Evolutionary conservation across 768 basidiomycete species (phyloP).

Genomic region (Macrocybe gigantea): DNA sequence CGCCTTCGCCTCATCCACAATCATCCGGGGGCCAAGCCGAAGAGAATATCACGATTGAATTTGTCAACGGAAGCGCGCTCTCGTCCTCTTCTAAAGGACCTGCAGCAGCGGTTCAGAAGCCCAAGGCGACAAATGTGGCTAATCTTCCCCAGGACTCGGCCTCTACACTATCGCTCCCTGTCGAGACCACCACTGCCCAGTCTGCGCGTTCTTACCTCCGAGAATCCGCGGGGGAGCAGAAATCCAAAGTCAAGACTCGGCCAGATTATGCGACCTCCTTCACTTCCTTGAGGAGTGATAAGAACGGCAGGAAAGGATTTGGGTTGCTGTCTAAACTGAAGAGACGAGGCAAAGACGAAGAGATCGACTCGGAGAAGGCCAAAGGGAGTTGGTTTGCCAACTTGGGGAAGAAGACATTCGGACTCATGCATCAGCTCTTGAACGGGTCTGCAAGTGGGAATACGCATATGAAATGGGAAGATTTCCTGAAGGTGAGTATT

Average conservation of each 20-base stretch:
- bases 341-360: conserved; percentile 27
- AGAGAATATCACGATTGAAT: too few relatives aligned
- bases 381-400: conserved; percentile 52
- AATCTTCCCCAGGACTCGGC: conserved; percentile 11
- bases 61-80: conserved; percentile 1
- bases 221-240: conserved; percentile 39
- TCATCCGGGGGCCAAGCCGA: conserved; percentile 2
- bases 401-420: conserved; percentile 52
- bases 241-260: conserved; percentile 69
- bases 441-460: conserved; percentile 48
- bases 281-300: conserved; percentile 27
- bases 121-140: conserved; percentile 16
- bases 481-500: conserved; percentile 58
- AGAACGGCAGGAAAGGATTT: conserved; percentile 17
- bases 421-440: conserved; percentile 61
- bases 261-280: conserved; percentile 51
- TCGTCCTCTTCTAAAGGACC: conserved; percentile 16
- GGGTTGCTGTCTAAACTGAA: conserved; percentile 49
- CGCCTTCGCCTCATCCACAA: conserved; percentile 14
- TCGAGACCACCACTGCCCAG: conserved; percentile 50
- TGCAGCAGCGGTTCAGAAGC: conserved; percentile 9
- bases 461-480: conserved; percentile 71
- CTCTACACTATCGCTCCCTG: conserved; percentile 30
- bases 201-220: conserved; percentile 70
- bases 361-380: conserved; percentile 32